Percentiles rank a stretch among this genome's conserved stretches.
These are phyloP conservation scores for Cetradonia linearis DNA, from an alignment of 495 filamentous ascomycete species.

Conservation along the genomic window DNA sequence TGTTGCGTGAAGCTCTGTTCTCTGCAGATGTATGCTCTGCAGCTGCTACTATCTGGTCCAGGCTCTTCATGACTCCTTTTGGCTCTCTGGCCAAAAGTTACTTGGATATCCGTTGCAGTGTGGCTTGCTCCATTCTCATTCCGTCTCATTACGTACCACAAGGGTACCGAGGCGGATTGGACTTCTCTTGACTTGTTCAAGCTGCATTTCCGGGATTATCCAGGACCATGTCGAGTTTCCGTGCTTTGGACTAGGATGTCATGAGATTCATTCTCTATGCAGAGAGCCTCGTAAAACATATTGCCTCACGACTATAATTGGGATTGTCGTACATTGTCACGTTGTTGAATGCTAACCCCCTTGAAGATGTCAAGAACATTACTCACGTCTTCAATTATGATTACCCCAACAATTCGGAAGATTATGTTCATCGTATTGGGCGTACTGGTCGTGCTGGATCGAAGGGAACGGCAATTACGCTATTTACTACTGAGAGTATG, in stretches of 20 bases:
- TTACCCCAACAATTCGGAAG: constrained; percentile 99
- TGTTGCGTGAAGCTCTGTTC: constrained; percentile 82
- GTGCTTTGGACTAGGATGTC: constrained; percentile 39
- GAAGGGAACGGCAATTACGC: constrained; percentile 78
- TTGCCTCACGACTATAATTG: constrained; percentile 49
- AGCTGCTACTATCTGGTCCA: constrained; percentile 75
- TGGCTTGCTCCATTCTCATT: constrained; percentile 59
- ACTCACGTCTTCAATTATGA: constrained; percentile 99
- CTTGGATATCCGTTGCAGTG: constrained; percentile 80
- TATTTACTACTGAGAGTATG: constrained; percentile 98
- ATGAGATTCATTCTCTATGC: constrained; percentile 43
- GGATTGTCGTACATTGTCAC: constrained; percentile 39
- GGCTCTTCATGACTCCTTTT: constrained; percentile 65
- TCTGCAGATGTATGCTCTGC: constrained; percentile 67
- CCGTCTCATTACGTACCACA: constrained; percentile 60
- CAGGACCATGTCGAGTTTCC: constrained; percentile 64
- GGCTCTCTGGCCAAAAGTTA: constrained; percentile 66
- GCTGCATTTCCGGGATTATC: constrained; percentile 56
- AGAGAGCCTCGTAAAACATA: constrained; percentile 52
- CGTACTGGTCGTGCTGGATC: constrained; percentile 89
- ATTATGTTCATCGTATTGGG: constrained; percentile 96
- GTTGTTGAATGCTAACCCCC: constrained; percentile 66
- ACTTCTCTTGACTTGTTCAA: constrained; percentile 62
- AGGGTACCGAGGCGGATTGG: constrained; percentile 65
- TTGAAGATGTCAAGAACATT: constrained; percentile 99